Evolutionary conservation across 805 yeast species (phyloP).

Genomic region (Brettanomyces custersianus): DNA sequence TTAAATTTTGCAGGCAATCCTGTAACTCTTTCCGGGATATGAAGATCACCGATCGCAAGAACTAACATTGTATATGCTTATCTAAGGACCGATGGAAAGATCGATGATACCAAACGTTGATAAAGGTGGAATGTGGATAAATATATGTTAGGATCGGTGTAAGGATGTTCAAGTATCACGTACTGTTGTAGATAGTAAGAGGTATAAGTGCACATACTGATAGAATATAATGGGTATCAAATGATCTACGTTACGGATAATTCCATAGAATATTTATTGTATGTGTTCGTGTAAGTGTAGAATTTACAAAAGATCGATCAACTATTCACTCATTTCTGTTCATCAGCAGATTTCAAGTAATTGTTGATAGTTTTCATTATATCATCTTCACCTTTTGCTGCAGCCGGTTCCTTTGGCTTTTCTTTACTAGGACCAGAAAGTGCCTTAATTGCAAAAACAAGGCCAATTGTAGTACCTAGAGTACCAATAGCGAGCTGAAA

Average conservation of each 20-base stretch:
- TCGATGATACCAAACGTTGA: too few species aligned
- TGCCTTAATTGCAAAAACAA: slow-evolving; percentile 18
- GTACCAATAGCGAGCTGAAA: slow-evolving; percentile 66
- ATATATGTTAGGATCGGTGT: slow-evolving; percentile 2
- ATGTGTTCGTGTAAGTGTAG: too few species aligned
- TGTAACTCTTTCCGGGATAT: slow-evolving; percentile 78
- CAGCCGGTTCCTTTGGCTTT: slow-evolving; percentile 6
- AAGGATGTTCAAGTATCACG: background rate
- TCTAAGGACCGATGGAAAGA: too few species aligned
- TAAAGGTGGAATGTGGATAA: too few species aligned
- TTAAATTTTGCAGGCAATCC: slow-evolving; percentile 57
- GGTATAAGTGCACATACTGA: too few species aligned
- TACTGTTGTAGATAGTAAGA: too few species aligned
- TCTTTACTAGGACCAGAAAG: slow-evolving; percentile 39
- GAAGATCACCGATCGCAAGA: slow-evolving; percentile 82
- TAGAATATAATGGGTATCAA: too few species aligned
- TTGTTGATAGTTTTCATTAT: slow-evolving; percentile 23
- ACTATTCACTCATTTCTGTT: slow-evolving; percentile 1
- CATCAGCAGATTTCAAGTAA: background rate
- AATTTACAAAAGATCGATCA: too few species aligned
- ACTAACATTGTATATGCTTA: slow-evolving; percentile 40
- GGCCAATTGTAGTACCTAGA: slow-evolving; percentile 54
- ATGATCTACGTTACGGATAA: too few species aligned
- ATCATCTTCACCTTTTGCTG: slow-evolving; percentile 20
- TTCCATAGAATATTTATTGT: too few species aligned